Base-by-base conservation (phyloP, 768 basidiomycete species). In the Pulveroboletus ravenelii region DNA sequence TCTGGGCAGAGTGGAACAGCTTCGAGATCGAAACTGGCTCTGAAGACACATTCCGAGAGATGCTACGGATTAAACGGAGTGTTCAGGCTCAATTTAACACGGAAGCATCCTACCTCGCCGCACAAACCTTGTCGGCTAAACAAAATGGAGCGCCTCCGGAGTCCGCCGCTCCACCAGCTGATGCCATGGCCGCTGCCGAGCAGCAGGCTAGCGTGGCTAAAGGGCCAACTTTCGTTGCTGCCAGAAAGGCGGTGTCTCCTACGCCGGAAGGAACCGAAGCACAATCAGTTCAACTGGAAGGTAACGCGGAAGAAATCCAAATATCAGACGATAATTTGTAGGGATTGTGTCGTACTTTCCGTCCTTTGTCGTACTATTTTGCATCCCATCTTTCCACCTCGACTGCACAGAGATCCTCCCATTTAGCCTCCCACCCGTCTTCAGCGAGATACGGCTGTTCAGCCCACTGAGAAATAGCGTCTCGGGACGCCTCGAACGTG, bases 61-160 rank as follows among this genome's bases (percentile, higher is more conserved):
- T 91, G 89, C 67, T 93, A 51, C 84, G 94, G 34, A 96, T 98
- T 75, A 96, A 95, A 72, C 84, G 96, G 50, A 93, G 94, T 60
- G 96, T 99, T 14, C 96, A 99, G 70, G 93, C 95, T 25, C 90
- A 93, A 63, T 99, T 96, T 77, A 98, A 99, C 68, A 99, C 96
- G 3, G 95, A 97, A 69, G 89, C 87, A 41, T 88, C 87, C 39
- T 95, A 93, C 68, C 74, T 96, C 48, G 91, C 91, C 8, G 94
- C 94, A 10, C 92, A 96, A 70, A 87, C 93, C 10, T 73, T 87
- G 48, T 84, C 85, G 3, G 82, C 86, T 20, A 75, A 78, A 50
- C 77, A 83, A 54, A 84, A 78, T 23, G 72, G 73, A 51, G 72
- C 72, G 44, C 62, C 72, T 14, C 73, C 72, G 27, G 78, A 79